These are phyloP conservation scores for Artemisia argyi DNA, from an alignment of 129 eudicot species.

Conservation along the genomic window DNA sequence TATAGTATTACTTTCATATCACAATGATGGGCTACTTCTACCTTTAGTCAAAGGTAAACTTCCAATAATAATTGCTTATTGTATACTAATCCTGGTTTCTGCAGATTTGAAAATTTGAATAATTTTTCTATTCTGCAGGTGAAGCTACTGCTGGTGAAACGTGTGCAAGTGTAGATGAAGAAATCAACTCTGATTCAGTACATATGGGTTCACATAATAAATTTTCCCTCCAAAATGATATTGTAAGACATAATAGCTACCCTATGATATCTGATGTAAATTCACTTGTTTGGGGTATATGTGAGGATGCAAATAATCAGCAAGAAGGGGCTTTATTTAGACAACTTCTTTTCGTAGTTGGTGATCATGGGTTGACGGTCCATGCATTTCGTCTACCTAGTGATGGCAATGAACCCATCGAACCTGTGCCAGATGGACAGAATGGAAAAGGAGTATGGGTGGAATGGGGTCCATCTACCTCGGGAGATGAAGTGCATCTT, in stretches of 20 bases:
- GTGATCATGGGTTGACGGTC: constrained; percentile 68
- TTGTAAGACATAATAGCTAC: constrained; percentile 31
- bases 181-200: constrained; percentile 35
- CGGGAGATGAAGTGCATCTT: constrained; percentile 26
- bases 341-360: constrained; percentile 81
- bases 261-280: constrained; percentile 62
- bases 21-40: constrained; percentile 67
- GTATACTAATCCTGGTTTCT: background rate
- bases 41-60: constrained; percentile 69
- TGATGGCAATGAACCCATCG: constrained; percentile 32
- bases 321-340: constrained; percentile 50
- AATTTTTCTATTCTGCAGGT: constrained; percentile 38
- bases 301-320: constrained; percentile 61
- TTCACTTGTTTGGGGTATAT: constrained; percentile 86
- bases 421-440: constrained; percentile 37
- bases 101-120: constrained; percentile 14
- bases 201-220: constrained; percentile 25
- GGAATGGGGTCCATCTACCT: constrained; percentile 82
- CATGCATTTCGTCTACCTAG: constrained; percentile 64
- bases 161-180: constrained; percentile 24
- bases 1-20: constrained; percentile 57
- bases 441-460: constrained; percentile 72
- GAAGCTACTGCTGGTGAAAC: too few species aligned
- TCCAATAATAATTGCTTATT: constrained; percentile 17
- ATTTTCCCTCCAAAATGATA: constrained; percentile 29